Percentiles rank a stretch among this genome's conserved stretches.
phyloP scores from a whole-genome alignment of 208 protist genomes.

The Crithidia sp. region DNA sequence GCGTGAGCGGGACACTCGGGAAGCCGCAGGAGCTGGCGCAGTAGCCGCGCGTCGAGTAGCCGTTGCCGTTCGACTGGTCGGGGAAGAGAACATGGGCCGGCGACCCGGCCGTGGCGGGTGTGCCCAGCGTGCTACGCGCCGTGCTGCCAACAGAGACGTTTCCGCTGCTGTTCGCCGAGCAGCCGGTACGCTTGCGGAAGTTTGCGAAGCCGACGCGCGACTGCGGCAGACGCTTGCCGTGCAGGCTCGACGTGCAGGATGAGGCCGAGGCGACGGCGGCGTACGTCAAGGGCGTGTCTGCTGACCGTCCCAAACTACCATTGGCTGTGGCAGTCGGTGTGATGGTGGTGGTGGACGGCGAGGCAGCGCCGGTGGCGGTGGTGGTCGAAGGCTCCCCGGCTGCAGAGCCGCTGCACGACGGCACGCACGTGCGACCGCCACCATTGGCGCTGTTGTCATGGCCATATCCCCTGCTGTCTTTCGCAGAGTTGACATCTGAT shows the following conservation, averaged over 20 bases:
- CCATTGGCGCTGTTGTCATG: no score
- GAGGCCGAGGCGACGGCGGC: conserved; percentile 20
- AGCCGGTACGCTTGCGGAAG: conserved; percentile 11
- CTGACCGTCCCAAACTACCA: no score
- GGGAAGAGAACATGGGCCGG: background rate
- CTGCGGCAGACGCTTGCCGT: conserved; percentile 32
- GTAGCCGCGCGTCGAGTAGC: background rate
- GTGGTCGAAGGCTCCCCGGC: background rate
- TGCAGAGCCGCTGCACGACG: no score
- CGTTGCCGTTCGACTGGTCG: background rate
- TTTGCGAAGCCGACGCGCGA: conserved; percentile 32
- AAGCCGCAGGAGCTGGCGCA: conserved; percentile 14
- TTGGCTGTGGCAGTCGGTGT: background rate
- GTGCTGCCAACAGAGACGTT: conserved; percentile 6
- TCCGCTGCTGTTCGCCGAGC: background rate
- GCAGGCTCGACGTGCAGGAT: background rate
- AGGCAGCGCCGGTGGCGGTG: background rate
- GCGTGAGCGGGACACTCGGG: conserved; percentile 11
- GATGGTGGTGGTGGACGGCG: background rate
- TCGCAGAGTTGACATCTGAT: no score
- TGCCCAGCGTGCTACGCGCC: background rate
- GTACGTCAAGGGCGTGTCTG: conserved; percentile 20
- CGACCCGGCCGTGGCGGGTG: conserved; percentile 3
- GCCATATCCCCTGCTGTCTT: no score
- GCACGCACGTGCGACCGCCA: no score